Base-by-base conservation (phyloP, 306 rosid genomes). In the Boehmeria nivea region DNA sequence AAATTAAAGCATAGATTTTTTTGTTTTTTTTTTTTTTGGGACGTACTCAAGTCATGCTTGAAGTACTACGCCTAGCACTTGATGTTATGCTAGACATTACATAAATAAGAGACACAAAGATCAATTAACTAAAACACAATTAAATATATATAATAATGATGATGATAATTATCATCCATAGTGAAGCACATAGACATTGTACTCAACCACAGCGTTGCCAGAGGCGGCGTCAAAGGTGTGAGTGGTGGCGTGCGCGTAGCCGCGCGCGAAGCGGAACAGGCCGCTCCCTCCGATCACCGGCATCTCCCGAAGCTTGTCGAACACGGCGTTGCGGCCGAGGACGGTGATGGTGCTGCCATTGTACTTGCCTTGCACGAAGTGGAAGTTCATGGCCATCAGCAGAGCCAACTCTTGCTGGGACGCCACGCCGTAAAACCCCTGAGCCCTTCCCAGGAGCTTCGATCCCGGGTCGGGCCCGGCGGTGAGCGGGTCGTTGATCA, bases 271-370 rank as follows among this genome's bases (percentile, higher is more conserved):
- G 39, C 86, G 27, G 67, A 88, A 88, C 21, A 82, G 69, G 0
- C 97, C 93, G 50, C 91, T 85, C 0, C 97, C 95, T 26, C 91
- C 95, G 15, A 85, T 72, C 56, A 83, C 84, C 11, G 93, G 95
- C 97, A 88, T 74, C 63, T 88, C 93, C 45, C 97, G 81, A 14
- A 63, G 69, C 45, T 65, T 70, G 3, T 65, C 6, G 59, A 67
- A 54, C 6, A 83, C 61, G 1, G 66, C 72, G 51, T 88, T 85
- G 65, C 95, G 72, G 4, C 97, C 97, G 20, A 85, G 53, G 13
- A 85, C 53, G 0, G 88, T 82, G 47, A 85, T 33, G 9, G 80
- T 80, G 66, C 97, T 88, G 0, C 95, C 95, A 33, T 76, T 85
- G 24, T 83, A 85, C 38, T 88, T 85, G 16, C 95, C 95, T 37